Evolutionary conservation across 163 green algal species (phyloP).

Genomic region (Scenedesmus sp.): DNA sequence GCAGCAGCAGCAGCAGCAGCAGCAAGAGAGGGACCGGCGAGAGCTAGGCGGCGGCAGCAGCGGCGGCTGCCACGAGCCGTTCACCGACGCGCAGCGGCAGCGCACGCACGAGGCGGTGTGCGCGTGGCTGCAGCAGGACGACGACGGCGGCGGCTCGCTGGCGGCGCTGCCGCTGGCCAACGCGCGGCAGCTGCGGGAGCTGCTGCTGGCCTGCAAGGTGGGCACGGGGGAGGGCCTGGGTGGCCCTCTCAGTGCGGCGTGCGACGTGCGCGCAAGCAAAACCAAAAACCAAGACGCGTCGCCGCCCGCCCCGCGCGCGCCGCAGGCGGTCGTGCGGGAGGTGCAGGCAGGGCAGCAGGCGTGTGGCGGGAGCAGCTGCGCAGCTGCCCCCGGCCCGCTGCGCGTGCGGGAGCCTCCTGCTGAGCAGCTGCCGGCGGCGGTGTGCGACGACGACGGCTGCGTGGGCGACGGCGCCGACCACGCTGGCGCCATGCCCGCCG

Average conservation of each 20-base stretch:
- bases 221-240: background rate
- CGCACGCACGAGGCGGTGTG: conserved; percentile 47
- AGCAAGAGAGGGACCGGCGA: conserved; percentile 8
- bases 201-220: conserved; percentile 55
- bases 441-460: too few species aligned
- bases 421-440: too few species aligned
- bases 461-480: too few species aligned
- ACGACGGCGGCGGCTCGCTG: conserved; percentile 17
- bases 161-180: conserved; percentile 59
- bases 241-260: background rate
- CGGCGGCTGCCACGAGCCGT: conserved; percentile 37
- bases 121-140: conserved; percentile 32
- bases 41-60: background rate
- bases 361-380: too few species aligned
- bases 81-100: conserved; percentile 55
- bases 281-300: too few species aligned
- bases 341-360: conserved; percentile 15
- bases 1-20: conserved; percentile 24
- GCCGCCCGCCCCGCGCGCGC: too few species aligned
- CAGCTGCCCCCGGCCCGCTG: too few species aligned
- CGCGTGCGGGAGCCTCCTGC: too few species aligned
- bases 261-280: background rate
- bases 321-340: background rate
- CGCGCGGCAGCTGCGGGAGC: conserved; percentile 62
- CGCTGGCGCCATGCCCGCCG: too few species aligned